A percentile compares a stretch with the other conserved stretches of the same genome.
phyloP scores from a whole-genome alignment of 208 protist species.

The Herpetomonas samuelpessoai region DNA sequence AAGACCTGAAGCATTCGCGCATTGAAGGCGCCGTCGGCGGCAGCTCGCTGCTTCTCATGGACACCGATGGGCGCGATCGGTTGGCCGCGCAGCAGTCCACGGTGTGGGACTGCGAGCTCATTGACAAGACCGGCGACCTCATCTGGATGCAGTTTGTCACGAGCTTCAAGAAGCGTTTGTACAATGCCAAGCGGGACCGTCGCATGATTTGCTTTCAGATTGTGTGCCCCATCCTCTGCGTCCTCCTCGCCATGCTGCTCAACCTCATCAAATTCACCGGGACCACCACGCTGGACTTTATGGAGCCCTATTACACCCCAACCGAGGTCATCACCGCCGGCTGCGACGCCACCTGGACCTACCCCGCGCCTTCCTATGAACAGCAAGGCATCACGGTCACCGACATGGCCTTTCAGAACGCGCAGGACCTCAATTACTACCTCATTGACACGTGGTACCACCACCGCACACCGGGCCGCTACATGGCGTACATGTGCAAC shows the following conservation, averaged over 20 bases:
- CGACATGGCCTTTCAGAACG: neutral
- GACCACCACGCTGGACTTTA: neutral
- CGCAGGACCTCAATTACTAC: slow-evolving; percentile 4
- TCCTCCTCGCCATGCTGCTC: slow-evolving; percentile 39
- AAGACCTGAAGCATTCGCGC: slow-evolving; percentile 15
- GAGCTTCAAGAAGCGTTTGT: slow-evolving; percentile 25
- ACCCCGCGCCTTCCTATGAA: neutral
- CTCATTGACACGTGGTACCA: slow-evolving; percentile 1
- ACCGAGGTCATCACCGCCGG: neutral
- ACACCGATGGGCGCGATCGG: neutral
- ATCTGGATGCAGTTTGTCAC: slow-evolving; percentile 14
- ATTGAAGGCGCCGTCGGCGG: neutral
- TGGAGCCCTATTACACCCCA: slow-evolving; percentile 1
- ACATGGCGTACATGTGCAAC: neutral
- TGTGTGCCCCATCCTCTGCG: slow-evolving; percentile 24
- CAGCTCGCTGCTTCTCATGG: neutral
- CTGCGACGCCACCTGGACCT: neutral
- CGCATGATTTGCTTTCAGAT: slow-evolving; percentile 27
- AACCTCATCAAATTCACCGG: slow-evolving; percentile 8
- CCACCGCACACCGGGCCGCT: neutral
- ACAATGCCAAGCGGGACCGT: slow-evolving; percentile 26
- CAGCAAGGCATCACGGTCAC: neutral
- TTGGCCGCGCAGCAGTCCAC: neutral
- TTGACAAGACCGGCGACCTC: neutral
- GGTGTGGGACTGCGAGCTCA: slow-evolving; percentile 13